A percentile compares a stretch with the other conserved stretches of the same genome.
phyloP scores from a whole-genome alignment of 2,329 filamentous ascomycete species.

The Lasiodiplodia sp. region DNA sequence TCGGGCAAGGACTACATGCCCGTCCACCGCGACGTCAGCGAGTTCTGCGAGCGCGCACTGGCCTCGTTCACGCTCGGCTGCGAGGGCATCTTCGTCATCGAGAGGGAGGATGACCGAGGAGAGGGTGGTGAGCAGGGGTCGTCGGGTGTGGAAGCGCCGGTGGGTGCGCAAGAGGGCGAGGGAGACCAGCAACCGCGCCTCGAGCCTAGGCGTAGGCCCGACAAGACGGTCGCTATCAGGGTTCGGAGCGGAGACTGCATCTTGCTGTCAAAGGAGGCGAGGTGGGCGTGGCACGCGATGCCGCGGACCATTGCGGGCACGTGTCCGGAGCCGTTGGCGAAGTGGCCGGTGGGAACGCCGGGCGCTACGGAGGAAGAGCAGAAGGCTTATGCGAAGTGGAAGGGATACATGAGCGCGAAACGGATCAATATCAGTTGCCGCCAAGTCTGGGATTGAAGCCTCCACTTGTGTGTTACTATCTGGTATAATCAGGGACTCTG shows the following conservation, averaged over 20 bases:
- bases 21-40: conserved; percentile 92
- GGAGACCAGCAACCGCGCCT: conserved; percentile 35
- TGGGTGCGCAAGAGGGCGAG: conserved; percentile 49
- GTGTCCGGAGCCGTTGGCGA: conserved; percentile 75
- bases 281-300: conserved; percentile 95
- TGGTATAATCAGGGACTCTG: too few species aligned
- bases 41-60: conserved; percentile 78
- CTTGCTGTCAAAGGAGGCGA: conserved; percentile 81
- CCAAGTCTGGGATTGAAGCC: conserved; percentile 72
- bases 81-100: conserved; percentile 86
- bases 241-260: conserved; percentile 86
- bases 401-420: conserved; percentile 87
- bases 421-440: conserved; percentile 91
- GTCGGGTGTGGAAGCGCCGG: background rate
- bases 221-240: conserved; percentile 62
- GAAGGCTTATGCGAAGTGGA: conserved; percentile 70
- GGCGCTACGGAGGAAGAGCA: conserved; percentile 8
- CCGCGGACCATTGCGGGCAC: conserved; percentile 82
- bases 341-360: conserved; percentile 69
- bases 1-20: conserved; percentile 88
- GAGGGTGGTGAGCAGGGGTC: background rate
- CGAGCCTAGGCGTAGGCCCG: background rate
- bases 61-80: conserved; percentile 92
- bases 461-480: too few species aligned
- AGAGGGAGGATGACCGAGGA: conserved; percentile 56